Percentiles rank a stretch among this genome's conserved stretches.
Conservation (phyloP, 2,329 filamentous ascomycete species). For the Chrysoporthe deuterocubensis region DNA sequence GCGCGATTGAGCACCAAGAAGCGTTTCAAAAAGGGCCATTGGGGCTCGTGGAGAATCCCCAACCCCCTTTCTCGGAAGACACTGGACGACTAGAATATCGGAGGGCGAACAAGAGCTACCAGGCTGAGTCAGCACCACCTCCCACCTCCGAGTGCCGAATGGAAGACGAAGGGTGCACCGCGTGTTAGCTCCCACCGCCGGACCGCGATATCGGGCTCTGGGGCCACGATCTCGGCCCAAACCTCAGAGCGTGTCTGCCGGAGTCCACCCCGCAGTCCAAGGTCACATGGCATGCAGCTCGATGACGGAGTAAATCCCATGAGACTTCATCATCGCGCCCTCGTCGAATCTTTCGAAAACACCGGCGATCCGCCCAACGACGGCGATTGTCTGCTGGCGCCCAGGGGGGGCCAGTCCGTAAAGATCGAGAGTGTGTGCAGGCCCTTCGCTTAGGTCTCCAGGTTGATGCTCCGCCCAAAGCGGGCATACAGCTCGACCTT, state of each 20-base stretch:
- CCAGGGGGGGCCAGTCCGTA: not conserved
- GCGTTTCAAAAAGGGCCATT: not conserved
- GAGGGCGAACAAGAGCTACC: not conserved
- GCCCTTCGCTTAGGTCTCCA: conserved; percentile 70
- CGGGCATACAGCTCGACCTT: conserved; percentile 93
- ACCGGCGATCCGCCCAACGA: not conserved
- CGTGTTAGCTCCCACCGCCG: not conserved
- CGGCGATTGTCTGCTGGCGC: not conserved
- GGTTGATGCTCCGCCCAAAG: conserved; percentile 95
- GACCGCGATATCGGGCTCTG: conserved; percentile 10
- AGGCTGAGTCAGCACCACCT: not conserved
- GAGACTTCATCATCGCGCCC: not conserved
- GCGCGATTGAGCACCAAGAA: conserved; percentile 15
- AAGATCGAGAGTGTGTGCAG: conserved; percentile 2
- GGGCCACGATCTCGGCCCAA: conserved; percentile 1
- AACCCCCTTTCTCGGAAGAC: not conserved
- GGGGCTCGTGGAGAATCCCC: not conserved
- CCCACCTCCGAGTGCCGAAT: too few relatives aligned
- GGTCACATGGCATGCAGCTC: conserved; percentile 4
- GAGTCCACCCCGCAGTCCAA: not conserved
- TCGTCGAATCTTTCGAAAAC: not conserved
- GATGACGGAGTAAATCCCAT: not conserved
- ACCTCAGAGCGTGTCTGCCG: not conserved
- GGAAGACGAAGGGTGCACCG: not conserved
- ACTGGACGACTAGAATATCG: not conserved